A percentile compares a stretch with the other conserved stretches of the same genome.
These are phyloP conservation scores for Terana coerulea DNA, from an alignment of 768 basidiomycete species.

Conservation along the genomic window DNA sequence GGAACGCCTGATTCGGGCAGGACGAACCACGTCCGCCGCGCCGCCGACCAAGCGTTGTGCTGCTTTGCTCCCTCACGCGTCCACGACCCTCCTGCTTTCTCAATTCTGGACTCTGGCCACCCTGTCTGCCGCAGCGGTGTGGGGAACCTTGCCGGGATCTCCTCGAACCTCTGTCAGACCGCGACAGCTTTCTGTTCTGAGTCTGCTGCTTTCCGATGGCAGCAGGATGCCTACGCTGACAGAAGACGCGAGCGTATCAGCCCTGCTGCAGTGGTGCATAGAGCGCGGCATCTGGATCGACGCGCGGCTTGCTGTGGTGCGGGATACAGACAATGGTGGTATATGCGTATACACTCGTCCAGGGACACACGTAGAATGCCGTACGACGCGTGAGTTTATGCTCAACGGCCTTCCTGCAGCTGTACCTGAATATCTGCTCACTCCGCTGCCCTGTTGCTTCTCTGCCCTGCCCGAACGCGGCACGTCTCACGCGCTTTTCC, in stretches of 20 bases:
- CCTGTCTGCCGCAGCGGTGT: not conserved
- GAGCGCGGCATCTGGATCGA: slow-evolving; percentile 12
- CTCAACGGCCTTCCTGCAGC: not conserved
- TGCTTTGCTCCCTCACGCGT: not conserved
- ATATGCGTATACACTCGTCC: slow-evolving; percentile 10
- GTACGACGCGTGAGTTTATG: slow-evolving; percentile 12
- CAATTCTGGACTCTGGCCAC: not conserved
- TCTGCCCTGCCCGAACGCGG: not conserved
- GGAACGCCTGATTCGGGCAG: not conserved
- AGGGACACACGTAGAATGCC: not conserved
- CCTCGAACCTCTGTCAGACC: not conserved
- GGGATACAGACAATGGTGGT: slow-evolving; percentile 2
- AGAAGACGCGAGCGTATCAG: not conserved
- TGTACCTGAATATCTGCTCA: slow-evolving; percentile 1
- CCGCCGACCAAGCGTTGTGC: not conserved
- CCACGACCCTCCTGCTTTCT: not conserved
- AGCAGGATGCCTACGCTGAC: not conserved
- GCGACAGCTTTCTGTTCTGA: not conserved
- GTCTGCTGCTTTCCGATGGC: not conserved
- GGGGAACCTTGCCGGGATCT: not conserved
- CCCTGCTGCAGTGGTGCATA: slow-evolving; percentile 14
- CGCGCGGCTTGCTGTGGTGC: slow-evolving; percentile 6
- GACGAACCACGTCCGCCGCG: not conserved
- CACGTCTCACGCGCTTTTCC: not conserved
- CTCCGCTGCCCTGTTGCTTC: not conserved